Percentiles rank a stretch among this genome's conserved stretches.
These are phyloP conservation scores for Trametes elegans DNA, from an alignment of 768 basidiomycete genomes.

Conservation along the genomic window DNA sequence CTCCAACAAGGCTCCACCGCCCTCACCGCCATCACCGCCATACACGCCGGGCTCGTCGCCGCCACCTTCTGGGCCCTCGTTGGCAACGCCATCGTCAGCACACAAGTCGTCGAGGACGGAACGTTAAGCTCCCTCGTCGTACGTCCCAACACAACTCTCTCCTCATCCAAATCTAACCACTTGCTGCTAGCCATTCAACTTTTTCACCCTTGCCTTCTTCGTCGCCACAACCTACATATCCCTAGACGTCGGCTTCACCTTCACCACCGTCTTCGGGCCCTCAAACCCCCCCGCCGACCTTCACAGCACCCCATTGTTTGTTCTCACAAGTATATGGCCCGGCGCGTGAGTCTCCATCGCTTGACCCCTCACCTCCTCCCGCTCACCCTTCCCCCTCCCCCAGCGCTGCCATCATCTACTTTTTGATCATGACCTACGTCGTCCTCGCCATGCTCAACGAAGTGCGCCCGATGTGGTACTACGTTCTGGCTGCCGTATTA, in stretches of 20 bases:
- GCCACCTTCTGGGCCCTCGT: slow-evolving; percentile 79
- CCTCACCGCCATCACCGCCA: slow-evolving; percentile 67
- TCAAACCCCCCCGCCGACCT: slow-evolving; percentile 56
- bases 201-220: slow-evolving; percentile 59
- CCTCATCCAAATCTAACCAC: not conserved
- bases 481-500: slow-evolving; percentile 66
- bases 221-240: slow-evolving; percentile 78
- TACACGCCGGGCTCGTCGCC: slow-evolving; percentile 77
- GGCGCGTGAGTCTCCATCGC: slow-evolving; percentile 49
- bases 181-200: slow-evolving; percentile 54
- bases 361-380: not conserved
- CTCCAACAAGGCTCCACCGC: slow-evolving; percentile 73
- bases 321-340: slow-evolving; percentile 80
- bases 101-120: slow-evolving; percentile 93
- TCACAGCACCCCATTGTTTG: slow-evolving; percentile 72
- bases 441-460: slow-evolving; percentile 77
- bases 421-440: slow-evolving; percentile 77
- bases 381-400: not conserved
- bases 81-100: slow-evolving; percentile 74
- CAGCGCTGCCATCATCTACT: slow-evolving; percentile 68
- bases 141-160: not conserved
- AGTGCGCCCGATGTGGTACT: slow-evolving; percentile 75
- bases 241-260: slow-evolving; percentile 73
- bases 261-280: slow-evolving; percentile 60
- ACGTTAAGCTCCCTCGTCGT: slow-evolving; percentile 47